A percentile compares a stretch with the other conserved stretches of the same genome.
Conservation (phyloP, 1,139 yeast genomes). For the Hyphopichia khmerensis region DNA sequence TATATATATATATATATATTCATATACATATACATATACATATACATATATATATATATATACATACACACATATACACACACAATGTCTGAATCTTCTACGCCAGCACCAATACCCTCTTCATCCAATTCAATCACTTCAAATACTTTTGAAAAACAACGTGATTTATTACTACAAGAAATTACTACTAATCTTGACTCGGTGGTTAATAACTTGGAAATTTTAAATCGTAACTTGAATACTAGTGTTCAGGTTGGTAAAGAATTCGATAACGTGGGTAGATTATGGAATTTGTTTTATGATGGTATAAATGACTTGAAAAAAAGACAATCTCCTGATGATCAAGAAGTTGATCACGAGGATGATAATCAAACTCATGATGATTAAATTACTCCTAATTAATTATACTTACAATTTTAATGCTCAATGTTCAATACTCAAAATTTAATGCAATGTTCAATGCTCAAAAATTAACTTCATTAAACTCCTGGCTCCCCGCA, state of each 20-base stretch:
- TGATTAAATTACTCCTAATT: too few species aligned
- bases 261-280: slow-evolving; percentile 46
- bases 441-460: too few species aligned
- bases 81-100: slow-evolving; percentile 4
- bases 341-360: too few species aligned
- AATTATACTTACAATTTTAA: too few species aligned
- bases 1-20: too few species aligned
- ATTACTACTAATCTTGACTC: slow-evolving; percentile 40
- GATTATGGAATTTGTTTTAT: slow-evolving; percentile 44
- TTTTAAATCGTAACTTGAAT: slow-evolving; percentile 40
- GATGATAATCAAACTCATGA: too few species aligned
- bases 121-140: not conserved
- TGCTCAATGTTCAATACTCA: too few species aligned
- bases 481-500: too few species aligned
- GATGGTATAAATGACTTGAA: slow-evolving; percentile 31
- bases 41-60: too few species aligned
- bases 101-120: not conserved
- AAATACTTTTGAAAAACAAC: slow-evolving; percentile 35
- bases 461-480: too few species aligned
- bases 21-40: too few species aligned
- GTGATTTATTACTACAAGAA: slow-evolving; percentile 45
- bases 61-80: not conserved
- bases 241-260: slow-evolving; percentile 46
- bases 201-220: slow-evolving; percentile 41
- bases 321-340: slow-evolving; percentile 8